phyloP scores from a whole-genome alignment of 352 stramenopile species.

The Blastocystis sp. region DNA sequence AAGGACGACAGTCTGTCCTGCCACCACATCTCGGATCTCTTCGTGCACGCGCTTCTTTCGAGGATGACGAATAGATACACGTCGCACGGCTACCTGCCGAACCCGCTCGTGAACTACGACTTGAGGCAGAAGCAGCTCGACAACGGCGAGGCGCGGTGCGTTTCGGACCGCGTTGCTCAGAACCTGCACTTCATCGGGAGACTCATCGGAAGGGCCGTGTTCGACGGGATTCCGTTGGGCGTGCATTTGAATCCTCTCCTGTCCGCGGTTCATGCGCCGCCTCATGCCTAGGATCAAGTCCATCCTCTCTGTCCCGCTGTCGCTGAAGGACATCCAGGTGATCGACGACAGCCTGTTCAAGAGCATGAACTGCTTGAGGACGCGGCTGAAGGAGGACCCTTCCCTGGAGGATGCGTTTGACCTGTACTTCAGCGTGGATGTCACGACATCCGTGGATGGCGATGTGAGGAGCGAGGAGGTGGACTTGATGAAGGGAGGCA shows the following conservation, averaged over 20 bases:
- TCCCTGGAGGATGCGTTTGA: constrained; percentile 21
- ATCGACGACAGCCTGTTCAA: constrained; percentile 6
- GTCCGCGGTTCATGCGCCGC: background rate
- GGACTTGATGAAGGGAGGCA: constrained; percentile 11
- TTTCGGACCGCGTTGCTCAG: background rate
- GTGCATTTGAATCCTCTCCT: constrained; percentile 45
- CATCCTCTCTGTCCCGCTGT: constrained; percentile 28
- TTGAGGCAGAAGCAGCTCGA: background rate
- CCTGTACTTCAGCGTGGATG: constrained; percentile 52
- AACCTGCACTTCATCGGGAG: constrained; percentile 61
- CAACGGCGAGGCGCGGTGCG: background rate
- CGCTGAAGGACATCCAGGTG: background rate
- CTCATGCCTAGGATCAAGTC: constrained; percentile 18
- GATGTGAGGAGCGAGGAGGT: constrained; percentile 15
- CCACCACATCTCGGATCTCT: background rate
- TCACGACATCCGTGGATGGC: constrained; percentile 32
- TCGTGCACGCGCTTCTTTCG: background rate
- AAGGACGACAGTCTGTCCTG: background rate
- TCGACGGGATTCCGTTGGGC: constrained; percentile 61
- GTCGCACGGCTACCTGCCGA: constrained; percentile 44
- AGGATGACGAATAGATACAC: constrained; percentile 2
- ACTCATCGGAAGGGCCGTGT: constrained; percentile 49
- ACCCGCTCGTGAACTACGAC: constrained; percentile 47
- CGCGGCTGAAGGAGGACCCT: background rate
- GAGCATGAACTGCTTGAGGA: constrained; percentile 1